Conservation (phyloP, 2,329 filamentous ascomycete species). For the Lomentospora prolificans region DNA sequence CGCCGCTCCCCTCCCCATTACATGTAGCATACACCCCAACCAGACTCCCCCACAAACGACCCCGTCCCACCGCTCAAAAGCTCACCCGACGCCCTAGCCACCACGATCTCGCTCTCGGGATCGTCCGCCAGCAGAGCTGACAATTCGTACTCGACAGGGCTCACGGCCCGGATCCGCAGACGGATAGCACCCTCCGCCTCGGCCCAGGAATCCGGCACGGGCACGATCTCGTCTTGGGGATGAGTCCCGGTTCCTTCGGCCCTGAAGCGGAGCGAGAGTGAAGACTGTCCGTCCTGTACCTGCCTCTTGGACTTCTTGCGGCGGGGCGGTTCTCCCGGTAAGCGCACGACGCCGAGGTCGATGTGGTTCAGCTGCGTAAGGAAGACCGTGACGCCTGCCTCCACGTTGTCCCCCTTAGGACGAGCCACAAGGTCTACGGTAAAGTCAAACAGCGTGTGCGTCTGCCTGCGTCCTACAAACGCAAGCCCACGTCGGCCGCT, state of each 20-base stretch:
- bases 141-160: constrained; percentile 13
- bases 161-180: constrained; percentile 22
- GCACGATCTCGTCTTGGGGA: constrained; percentile 11
- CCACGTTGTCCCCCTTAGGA: constrained; percentile 28
- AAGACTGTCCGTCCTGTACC: not conserved
- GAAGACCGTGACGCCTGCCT: constrained; percentile 43
- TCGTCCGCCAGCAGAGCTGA: not conserved
- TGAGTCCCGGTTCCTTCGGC: constrained; percentile 16
- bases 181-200: constrained; percentile 11
- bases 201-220: constrained; percentile 6
- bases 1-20: constrained; percentile 9
- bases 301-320: too few species aligned
- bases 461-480: constrained; percentile 44
- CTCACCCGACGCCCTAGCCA: constrained; percentile 4
- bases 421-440: constrained; percentile 34
- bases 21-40: constrained; percentile 13
- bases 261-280: constrained; percentile 13
- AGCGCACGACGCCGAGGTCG: constrained; percentile 30
- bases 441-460: constrained; percentile 43
- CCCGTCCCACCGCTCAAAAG: constrained; percentile 12
- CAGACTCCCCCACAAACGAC: constrained; percentile 13
- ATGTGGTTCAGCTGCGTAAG: constrained; percentile 43
- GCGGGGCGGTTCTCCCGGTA: too few species aligned
- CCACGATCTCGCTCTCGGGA: constrained; percentile 1
- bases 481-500: constrained; percentile 33